Base-by-base conservation (phyloP, 495 filamentous ascomycete species). In the Penicillium argentinense region DNA sequence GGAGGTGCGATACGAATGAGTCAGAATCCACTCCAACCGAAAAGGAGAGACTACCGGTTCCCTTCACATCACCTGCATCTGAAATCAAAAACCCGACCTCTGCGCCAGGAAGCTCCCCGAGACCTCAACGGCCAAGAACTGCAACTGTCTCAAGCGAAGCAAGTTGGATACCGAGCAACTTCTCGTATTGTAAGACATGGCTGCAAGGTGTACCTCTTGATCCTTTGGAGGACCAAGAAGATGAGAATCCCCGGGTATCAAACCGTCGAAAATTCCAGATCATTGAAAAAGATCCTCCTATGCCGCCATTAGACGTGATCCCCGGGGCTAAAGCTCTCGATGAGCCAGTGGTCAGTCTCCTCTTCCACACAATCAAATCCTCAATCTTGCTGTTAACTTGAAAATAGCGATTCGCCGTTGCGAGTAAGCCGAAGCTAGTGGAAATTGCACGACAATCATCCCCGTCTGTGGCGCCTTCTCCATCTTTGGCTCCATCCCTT, bases 381-480 rank as follows among this genome's bases (percentile, higher is more conserved):
- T 30, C 28, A 11, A 23, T 12, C 13, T 7, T 7, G 16, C 0
- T n/a, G 39, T 7, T 19, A 13, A 8, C 3, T 18, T 26, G 6
- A 22, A 17, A n/a, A 49, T 13, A 75, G 71, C 57, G 63, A 41
- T 61, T 69, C 26, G 68, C 66, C 5, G 66, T 74, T 23, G 67
- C 68, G n/a, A 71, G 61, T 45, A 75, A 68, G 25, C 69, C 69
- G 6, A 72, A 68, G 28, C 51, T 73, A 5, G 71, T 75, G 13
- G 66, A 75, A 13, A 73, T 75, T 14, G 66, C 71, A 25, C 67
- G 67, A 45, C 69, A 72, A 42, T 69, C 71, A 1, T 70, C 70
- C 2, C 44, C 53, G 8, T 45, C 39, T 9, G 33, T 47, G 39
- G 42, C 42, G 11, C 43, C 42, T 21, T 40, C 47, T 8, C 39